Evolutionary conservation across 1,284 basidiomycete species (phyloP).

Genomic region (Salmacisia buchloeana): DNA sequence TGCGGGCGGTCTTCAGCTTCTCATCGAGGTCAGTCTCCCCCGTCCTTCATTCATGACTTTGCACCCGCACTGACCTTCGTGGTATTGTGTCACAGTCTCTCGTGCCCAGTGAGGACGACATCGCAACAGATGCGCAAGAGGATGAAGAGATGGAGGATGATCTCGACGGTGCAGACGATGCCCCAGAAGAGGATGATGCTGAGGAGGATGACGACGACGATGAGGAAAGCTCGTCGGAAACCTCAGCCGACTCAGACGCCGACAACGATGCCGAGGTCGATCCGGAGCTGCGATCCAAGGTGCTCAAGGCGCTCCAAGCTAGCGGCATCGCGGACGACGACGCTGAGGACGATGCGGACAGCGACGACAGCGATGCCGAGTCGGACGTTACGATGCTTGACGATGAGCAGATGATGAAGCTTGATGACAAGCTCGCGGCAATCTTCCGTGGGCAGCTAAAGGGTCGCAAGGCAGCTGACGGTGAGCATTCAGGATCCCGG

Average conservation of each 20-base stretch:
- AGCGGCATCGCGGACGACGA: slow-evolving; percentile 63
- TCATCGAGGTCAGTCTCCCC: slow-evolving; percentile 65
- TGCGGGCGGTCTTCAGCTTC: slow-evolving; percentile 71
- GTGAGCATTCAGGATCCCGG: slow-evolving; percentile 51
- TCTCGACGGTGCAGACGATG: slow-evolving; percentile 57
- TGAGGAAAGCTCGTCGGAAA: background rate
- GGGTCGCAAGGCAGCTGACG: slow-evolving; percentile 63
- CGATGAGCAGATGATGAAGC: slow-evolving; percentile 94
- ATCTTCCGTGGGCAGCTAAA: slow-evolving; percentile 67
- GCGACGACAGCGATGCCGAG: slow-evolving; percentile 49
- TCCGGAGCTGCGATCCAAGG: slow-evolving; percentile 62
- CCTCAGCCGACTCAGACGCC: slow-evolving; percentile 6
- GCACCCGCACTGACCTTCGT: background rate
- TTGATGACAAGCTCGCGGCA: slow-evolving; percentile 85
- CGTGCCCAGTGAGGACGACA: slow-evolving; percentile 27
- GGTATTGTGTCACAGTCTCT: background rate
- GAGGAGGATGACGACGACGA: slow-evolving; percentile 50
- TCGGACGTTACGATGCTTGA: slow-evolving; percentile 31
- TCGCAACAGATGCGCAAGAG: slow-evolving; percentile 55
- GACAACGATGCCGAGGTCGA: slow-evolving; percentile 57
- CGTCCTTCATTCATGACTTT: slow-evolving; percentile 9
- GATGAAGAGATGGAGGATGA: slow-evolving; percentile 56
- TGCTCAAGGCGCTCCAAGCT: slow-evolving; percentile 70
- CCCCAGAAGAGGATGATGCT: slow-evolving; percentile 35
- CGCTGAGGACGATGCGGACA: slow-evolving; percentile 49